Evolutionary conservation across 1,284 basidiomycete genomes (phyloP), one percentile per base, ranked within the genome.

Genomic region (Leccinum colubrinum): DNA sequence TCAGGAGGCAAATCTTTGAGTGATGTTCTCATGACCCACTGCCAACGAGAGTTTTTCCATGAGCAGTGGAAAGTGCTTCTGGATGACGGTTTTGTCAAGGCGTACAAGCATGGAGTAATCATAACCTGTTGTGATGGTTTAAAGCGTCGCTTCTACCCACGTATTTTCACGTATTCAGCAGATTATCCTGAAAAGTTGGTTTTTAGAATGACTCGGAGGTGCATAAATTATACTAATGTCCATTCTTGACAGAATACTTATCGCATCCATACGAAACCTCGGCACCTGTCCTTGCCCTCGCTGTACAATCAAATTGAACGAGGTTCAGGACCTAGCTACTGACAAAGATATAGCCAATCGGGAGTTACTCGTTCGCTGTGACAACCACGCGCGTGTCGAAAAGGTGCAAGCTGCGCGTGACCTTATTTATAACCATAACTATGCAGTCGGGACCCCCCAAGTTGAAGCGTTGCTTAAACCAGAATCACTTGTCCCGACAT

Each of bases 251-350:
- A 76, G 75, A 60, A 65, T 69, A 6, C 59, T 75, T 11, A 59
- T 76, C 4, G 69, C 72, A 6, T 68, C 65, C 4, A 72, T 75
- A 30, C 63, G 66, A 8, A 66, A 72, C 52, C 64, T 67, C 8
- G 73, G 73, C 0, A 52, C 50, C 2, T 76, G 66, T 41, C 74
- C 71, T 1, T 79, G 78, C 60, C 75, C 75, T 3, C 66, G 65
- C 2, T 79, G 77, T 58, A 62, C 66, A 22, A 11, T 39, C 11
- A 4, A 5, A 12, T 30, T 52, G 51, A 52, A n/a, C 9, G 51
- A 52, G 6, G 51, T 52, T 52, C 25, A 25, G 14, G 51, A 27
- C 25, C 25, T 52, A 52, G 51, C 51, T 27, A 52, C 51, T 27
- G 51, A 30, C 51, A 52, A 17, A 11, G 51, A 52, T 17, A 15